Evolutionary conservation across 73 alveolate species (phyloP), one percentile per base, ranked within the genome.

Genomic region (Paramecium tetraurelia): DNA sequence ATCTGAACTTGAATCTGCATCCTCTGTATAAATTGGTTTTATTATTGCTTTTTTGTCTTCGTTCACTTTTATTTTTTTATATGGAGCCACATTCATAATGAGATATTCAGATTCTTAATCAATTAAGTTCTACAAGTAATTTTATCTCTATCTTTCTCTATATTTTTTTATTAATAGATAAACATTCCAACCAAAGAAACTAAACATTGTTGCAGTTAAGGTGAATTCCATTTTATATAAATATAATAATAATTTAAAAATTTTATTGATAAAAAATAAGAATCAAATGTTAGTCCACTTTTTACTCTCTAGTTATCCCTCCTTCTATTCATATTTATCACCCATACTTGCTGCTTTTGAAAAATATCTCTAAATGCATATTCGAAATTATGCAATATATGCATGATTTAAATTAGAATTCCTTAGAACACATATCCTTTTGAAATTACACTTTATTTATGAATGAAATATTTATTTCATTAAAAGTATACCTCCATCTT

Each of bases 131-230:
- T 27, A 14, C 12, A 63, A 12, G 27, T 63, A 31, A n/a, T 33
- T 63, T 63, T 63, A 27, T 7, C 46, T 24, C 48, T 11, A 5
- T 11, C 48, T 63, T 31, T 27, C 41, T 27, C 84, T 31, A 63
- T 12, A 63, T 63, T 63, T 63, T 33, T 63, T 63, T 33, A 27
- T 31, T 12, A 63, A 33, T 14, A 27, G 24, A 9, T 63, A 63
- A 63, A 63, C 48, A 63, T 63, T 63, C 84, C 84, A 63, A 27
- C 84, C 84, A 63, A 27, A 63, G 14, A 63, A 33, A 27, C 84
- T 33, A 27, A 63, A 63, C 27, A 33, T 33, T 11, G 84, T 63
- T 5, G 50, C 84, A 27, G 44, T 21, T 27, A 63, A 63, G 27
- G 84, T 5, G 46, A 63, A 11, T 31, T 63, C 84, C 84, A 63